Evolutionary conservation across 2,329 filamentous ascomycete species (phyloP).

Genomic region (Purpureocillium lavendulum): DNA sequence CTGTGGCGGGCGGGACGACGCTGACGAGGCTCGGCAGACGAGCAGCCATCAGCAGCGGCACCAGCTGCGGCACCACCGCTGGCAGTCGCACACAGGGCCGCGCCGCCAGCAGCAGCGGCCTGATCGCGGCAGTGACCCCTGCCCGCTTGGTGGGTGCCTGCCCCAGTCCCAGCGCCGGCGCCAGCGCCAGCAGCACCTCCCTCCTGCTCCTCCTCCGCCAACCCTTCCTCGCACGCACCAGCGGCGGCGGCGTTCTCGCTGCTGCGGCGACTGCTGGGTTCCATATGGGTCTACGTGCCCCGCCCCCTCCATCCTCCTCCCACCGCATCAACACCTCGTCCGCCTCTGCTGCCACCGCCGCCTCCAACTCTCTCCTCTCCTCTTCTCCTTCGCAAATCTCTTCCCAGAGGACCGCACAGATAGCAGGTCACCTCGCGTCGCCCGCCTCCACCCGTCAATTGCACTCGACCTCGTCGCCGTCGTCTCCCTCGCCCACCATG

Average conservation of each 20-base stretch:
- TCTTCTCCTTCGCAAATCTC: conserved; percentile 33
- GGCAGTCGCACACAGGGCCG: no score
- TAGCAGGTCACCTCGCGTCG: conserved; percentile 41
- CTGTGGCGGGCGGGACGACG: no score
- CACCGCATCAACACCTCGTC: conserved; percentile 10
- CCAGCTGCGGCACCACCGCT: no score
- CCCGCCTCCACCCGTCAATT: conserved; percentile 1
- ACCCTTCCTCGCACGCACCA: background rate
- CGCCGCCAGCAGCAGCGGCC: no score
- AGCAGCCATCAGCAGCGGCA: background rate
- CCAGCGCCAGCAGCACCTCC: no score
- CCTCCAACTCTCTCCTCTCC: conserved; percentile 10
- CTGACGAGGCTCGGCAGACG: no score
- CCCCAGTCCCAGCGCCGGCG: no score
- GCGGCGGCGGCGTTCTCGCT: background rate
- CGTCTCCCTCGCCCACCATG: conserved; percentile 31
- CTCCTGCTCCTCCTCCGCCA: no score
- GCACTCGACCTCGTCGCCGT: conserved; percentile 12
- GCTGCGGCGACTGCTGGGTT: conserved; percentile 2
- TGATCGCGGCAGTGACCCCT: no score
- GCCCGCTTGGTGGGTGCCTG: no score
- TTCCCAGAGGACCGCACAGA: conserved; percentile 41
- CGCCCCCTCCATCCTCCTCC: conserved; percentile 28
- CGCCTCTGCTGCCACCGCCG: conserved; percentile 22
- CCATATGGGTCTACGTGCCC: conserved; percentile 21